Evolutionary conservation across 1,284 basidiomycete genomes (phyloP), one percentile per base, ranked within the genome.

Genomic region (Leccinum fuscescens): DNA sequence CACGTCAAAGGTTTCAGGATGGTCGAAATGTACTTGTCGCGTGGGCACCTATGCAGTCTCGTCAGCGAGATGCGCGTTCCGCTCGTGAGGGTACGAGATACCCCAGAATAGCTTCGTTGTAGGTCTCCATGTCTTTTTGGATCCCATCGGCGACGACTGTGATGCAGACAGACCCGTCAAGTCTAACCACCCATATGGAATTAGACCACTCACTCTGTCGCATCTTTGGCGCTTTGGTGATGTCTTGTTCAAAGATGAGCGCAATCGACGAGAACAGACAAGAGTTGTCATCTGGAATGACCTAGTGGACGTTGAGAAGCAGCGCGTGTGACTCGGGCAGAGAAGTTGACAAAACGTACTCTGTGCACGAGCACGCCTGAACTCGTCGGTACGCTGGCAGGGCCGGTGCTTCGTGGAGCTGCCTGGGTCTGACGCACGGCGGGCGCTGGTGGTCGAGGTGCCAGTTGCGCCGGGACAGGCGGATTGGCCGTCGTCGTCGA

Each of bases 241-340:
- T 88, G 55, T 86, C 85, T 66, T 94, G 93, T 71, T 90, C 87
- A 67, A 97, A 93, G 4, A 96, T 80, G 48, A 96, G 79, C 4
- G 90, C 92, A 37, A 94, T 79, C 2, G 93, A 88, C 4, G 89
- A 90, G 77, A 97, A 98, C 39, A 98, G 78, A 74, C 95, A 98
- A 3, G 93, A 92, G 67, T 96, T 97, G 75, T 96, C 93, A 69
- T 96, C 94, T 12, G 93, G 94, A 8, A 96, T 92, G 58, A 94
- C 80, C 84, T 93, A 63, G n/a, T 65, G 17, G 35, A 15, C 11
- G 17, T 71, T 27, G 3, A 51, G 39, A 2, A 60, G 56, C 22
- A 62, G 12, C 59, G 27, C 20, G 54, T n/a, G 37, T 39, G n/a
- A 17, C 31, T 33, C 2, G 14, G 29, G 12, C 12, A 20, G 37